A percentile compares a stretch with the other conserved stretches of the same genome.
Conservation (phyloP, 2,329 filamentous ascomycete species). For the Verticillium longisporum region DNA sequence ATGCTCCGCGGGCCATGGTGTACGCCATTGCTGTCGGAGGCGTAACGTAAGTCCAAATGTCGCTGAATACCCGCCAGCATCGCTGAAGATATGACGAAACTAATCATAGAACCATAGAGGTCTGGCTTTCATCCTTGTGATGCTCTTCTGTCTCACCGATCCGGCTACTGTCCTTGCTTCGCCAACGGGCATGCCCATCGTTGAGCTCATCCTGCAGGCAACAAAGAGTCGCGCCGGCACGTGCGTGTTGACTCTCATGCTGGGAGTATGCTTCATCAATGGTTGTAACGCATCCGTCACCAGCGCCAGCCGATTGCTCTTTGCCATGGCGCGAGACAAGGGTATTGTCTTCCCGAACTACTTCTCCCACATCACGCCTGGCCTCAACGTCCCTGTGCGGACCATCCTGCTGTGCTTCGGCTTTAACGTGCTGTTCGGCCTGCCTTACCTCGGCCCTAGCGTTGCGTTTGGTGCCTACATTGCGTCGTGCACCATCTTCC, state of each 20-base stretch:
- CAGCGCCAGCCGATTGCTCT: slow-evolving; percentile 33
- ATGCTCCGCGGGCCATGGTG: slow-evolving; percentile 34
- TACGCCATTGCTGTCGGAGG: slow-evolving; percentile 35
- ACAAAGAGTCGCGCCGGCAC: slow-evolving; percentile 30
- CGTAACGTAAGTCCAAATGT: slow-evolving; percentile 25
- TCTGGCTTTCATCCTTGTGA: slow-evolving; percentile 29
- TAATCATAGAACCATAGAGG: slow-evolving; percentile 17
- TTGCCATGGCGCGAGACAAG: slow-evolving; percentile 38
- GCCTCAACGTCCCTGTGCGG: slow-evolving; percentile 32
- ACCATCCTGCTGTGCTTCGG: slow-evolving; percentile 31
- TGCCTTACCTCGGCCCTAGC: slow-evolving; percentile 37
- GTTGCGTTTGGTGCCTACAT: slow-evolving; percentile 41
- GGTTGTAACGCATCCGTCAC: slow-evolving; percentile 37
- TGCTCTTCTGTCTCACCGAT: slow-evolving; percentile 33
- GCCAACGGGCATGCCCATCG: slow-evolving; percentile 35
- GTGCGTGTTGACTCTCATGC: slow-evolving; percentile 31
- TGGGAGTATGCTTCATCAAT: slow-evolving; percentile 36
- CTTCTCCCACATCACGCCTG: slow-evolving; percentile 21
- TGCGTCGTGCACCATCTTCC: slow-evolving; percentile 35
- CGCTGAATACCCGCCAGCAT: background rate
- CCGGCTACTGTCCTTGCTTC: slow-evolving; percentile 25
- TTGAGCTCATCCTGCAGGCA: slow-evolving; percentile 35
- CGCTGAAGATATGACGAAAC: background rate
- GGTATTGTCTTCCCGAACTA: slow-evolving; percentile 26
- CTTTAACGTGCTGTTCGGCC: slow-evolving; percentile 36